Conservation (phyloP, 2,329 filamentous ascomycete genomes). For the Parasarocladium wereldwijsianum region DNA sequence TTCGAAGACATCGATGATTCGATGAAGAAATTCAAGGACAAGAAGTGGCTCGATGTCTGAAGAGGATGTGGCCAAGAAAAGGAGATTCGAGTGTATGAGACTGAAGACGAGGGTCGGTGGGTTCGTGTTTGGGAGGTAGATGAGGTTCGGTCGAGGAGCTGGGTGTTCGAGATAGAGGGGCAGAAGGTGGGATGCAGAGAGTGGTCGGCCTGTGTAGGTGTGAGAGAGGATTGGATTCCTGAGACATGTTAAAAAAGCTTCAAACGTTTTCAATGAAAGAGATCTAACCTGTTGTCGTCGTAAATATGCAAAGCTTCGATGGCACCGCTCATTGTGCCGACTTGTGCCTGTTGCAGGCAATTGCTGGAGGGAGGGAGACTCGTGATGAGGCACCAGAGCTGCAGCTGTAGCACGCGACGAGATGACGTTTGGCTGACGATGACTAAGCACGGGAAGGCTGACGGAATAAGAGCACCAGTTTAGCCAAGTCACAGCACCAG, state of each 20-base stretch:
- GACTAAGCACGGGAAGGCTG: too few relatives aligned
- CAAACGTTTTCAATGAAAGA: not conserved
- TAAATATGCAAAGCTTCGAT: slow-evolving; percentile 95
- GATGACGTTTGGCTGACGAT: not conserved
- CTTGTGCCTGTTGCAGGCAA: slow-evolving; percentile 13
- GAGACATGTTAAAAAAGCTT: slow-evolving; percentile 10
- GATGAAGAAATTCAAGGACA: slow-evolving; percentile 86
- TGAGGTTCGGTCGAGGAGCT: slow-evolving; percentile 65
- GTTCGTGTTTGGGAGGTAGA: slow-evolving; percentile 69
- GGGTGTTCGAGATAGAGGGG: slow-evolving; percentile 78
- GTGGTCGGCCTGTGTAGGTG: slow-evolving; percentile 70
- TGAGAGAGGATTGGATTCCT: slow-evolving; percentile 81
- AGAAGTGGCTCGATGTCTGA: slow-evolving; percentile 79
- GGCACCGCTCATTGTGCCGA: slow-evolving; percentile 54
- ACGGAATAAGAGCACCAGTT: too few relatives aligned
- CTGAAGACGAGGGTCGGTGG: slow-evolving; percentile 85
- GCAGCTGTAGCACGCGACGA: slow-evolving; percentile 3
- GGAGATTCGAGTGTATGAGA: slow-evolving; percentile 70
- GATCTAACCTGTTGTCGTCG: slow-evolving; percentile 75
- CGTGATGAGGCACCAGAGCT: slow-evolving; percentile 1
- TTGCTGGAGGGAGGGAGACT: not conserved
- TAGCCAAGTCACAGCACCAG: too few relatives aligned
- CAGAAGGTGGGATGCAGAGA: slow-evolving; percentile 61
- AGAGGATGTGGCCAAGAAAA: slow-evolving; percentile 75
- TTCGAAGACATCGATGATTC: slow-evolving; percentile 81